phyloP scores from a whole-genome alignment of 306 rosid species.

The Castanea mollissima region DNA sequence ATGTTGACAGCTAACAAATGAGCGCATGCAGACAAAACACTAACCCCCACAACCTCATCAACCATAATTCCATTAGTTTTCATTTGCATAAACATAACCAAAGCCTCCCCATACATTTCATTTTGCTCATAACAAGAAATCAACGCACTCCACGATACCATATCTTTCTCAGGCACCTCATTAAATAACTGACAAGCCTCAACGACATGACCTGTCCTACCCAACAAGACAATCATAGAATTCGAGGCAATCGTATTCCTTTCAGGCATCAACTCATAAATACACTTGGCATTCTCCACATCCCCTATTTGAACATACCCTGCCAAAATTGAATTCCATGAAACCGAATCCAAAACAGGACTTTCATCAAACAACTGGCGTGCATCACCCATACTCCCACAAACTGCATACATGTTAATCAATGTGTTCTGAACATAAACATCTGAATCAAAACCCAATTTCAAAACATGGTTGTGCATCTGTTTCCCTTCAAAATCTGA shows the following conservation, averaged over 20 bases:
- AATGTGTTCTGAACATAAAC: constrained; percentile 68
- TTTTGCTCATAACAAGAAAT: constrained; percentile 72
- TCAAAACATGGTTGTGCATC: constrained; percentile 54
- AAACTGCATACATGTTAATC: constrained; percentile 60
- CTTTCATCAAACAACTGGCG: constrained; percentile 67
- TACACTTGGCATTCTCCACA: constrained; percentile 39
- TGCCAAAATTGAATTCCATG: constrained; percentile 78
- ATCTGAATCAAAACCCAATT: constrained; percentile 53
- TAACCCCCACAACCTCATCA: constrained; percentile 78
- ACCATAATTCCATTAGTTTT: constrained; percentile 42
- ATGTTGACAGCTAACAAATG: constrained; percentile 19
- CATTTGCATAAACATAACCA: constrained; percentile 59
- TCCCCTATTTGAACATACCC: constrained; percentile 59
- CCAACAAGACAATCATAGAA: constrained; percentile 67
- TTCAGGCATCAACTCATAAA: constrained; percentile 52
- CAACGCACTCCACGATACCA: constrained; percentile 83
- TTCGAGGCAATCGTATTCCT: constrained; percentile 62
- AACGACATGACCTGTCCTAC: constrained; percentile 41
- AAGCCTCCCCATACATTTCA: constrained; percentile 54
- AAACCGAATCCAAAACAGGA: constrained; percentile 57
- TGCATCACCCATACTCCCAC: constrained; percentile 54
- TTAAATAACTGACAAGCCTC: constrained; percentile 51
- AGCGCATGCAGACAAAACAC: constrained; percentile 61
- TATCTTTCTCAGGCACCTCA: constrained; percentile 48
- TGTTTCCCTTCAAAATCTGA: constrained; percentile 55